A percentile compares a stretch with the other conserved stretches of the same genome.
Conservation (phyloP, 2,329 filamentous ascomycete genomes). For the Didymella sp. region DNA sequence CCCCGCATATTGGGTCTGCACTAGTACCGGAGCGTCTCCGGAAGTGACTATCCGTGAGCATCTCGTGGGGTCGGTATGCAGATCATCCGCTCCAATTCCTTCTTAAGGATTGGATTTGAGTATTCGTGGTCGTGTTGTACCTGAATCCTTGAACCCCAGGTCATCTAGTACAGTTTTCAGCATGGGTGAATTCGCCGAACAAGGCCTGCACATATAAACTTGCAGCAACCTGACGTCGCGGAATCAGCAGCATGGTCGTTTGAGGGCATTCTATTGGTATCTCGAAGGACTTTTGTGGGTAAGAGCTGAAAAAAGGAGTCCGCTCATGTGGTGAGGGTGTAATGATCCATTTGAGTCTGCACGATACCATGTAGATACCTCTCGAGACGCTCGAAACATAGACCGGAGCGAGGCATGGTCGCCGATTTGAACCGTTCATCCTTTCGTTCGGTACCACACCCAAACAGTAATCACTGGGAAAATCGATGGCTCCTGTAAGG, state of each 20-base stretch:
- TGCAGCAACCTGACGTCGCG: not conserved
- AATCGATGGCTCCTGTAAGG: not conserved
- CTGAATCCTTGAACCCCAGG: not conserved
- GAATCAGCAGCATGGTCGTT: not conserved
- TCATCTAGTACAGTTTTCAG: not conserved
- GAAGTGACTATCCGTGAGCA: slow-evolving; percentile 1
- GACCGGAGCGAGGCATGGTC: not conserved
- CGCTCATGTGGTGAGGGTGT: not conserved
- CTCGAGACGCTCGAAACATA: not conserved
- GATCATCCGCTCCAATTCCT: slow-evolving; percentile 12
- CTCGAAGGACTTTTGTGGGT: not conserved
- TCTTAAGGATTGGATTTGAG: not conserved
- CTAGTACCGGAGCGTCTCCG: slow-evolving; percentile 12
- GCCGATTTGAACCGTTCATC: not conserved
- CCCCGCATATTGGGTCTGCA: slow-evolving; percentile 7
- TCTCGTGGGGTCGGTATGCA: slow-evolving; percentile 5
- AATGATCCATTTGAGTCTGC: not conserved
- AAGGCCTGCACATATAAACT: not conserved
- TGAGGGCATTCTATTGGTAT: not conserved
- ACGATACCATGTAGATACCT: not conserved
- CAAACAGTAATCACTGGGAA: not conserved
- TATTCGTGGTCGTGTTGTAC: not conserved
- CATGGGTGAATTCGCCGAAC: not conserved
- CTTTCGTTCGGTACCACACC: not conserved
- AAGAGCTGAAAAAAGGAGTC: not conserved